Conservation (phyloP, 768 basidiomycete genomes). For the Hericium coralloides region DNA sequence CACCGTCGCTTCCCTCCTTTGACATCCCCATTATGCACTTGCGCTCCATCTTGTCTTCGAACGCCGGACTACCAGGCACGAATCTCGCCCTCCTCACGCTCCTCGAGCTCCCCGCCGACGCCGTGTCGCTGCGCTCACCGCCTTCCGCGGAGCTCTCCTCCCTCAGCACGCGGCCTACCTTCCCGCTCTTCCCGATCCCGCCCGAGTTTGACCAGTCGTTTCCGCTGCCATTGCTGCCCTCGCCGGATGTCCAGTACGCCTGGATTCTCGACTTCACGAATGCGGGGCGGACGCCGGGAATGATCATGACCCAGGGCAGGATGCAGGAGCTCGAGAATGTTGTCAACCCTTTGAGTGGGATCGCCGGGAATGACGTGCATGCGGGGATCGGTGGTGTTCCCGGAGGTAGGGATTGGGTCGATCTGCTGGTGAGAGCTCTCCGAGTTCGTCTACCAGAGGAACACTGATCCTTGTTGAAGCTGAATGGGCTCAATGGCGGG, state of each 20-base stretch:
- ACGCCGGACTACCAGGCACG: constrained; percentile 34
- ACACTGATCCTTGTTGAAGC: not conserved
- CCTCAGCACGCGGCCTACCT: constrained; percentile 37
- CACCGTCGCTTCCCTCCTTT: constrained; percentile 20
- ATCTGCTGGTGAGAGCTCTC: constrained; percentile 40
- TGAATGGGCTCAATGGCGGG: not conserved
- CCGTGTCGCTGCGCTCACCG: constrained; percentile 20
- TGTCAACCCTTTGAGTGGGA: constrained; percentile 44
- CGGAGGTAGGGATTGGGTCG: constrained; percentile 53
- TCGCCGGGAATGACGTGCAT: constrained; percentile 26
- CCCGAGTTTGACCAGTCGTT: constrained; percentile 44
- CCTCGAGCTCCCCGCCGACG: constrained; percentile 16
- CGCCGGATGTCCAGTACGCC: constrained; percentile 22
- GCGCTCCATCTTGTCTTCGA: constrained; percentile 31
- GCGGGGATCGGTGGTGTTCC: constrained; percentile 32
- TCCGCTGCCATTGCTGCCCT: constrained; percentile 29
- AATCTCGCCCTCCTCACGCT: constrained; percentile 46
- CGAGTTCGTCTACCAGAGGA: too few species aligned
- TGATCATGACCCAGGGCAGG: constrained; percentile 66
- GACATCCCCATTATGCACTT: constrained; percentile 49
- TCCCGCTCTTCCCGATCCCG: constrained; percentile 39
- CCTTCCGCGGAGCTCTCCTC: constrained; percentile 13
- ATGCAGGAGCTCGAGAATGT: constrained; percentile 66
- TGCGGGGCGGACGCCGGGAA: constrained; percentile 37
- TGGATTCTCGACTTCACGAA: constrained; percentile 75